phyloP scores from a whole-genome alignment of 306 rosid species.

The Crotalaria pallida region DNA sequence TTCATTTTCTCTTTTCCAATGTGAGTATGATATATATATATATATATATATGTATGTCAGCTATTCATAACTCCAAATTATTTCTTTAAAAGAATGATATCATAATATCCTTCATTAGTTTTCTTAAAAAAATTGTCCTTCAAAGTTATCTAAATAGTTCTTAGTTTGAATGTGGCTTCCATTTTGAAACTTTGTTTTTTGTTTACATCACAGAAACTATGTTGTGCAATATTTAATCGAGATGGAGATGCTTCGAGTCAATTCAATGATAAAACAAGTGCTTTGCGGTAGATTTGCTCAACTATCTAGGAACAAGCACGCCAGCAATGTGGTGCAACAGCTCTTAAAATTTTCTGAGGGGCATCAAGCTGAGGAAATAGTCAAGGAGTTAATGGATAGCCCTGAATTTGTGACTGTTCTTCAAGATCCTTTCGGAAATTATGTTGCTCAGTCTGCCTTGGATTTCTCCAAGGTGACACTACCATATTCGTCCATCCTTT shows the following conservation, averaged over 20 bases:
- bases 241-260: not conserved
- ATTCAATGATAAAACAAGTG: not conserved
- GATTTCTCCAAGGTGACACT: slow-evolving; percentile 16
- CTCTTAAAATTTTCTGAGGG: not conserved
- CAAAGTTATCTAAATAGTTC: not conserved
- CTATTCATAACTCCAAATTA: not conserved
- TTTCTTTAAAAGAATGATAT: not conserved
- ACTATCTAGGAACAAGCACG: slow-evolving; percentile 35
- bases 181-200: not conserved
- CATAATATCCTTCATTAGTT: not conserved
- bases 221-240: slow-evolving; percentile 32
- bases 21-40: not conserved
- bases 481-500: not conserved
- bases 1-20: not conserved
- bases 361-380: not conserved
- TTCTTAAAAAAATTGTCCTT: not conserved
- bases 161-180: not conserved
- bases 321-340: slow-evolving; percentile 45
- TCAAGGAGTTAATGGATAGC: slow-evolving; percentile 21
- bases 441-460: slow-evolving; percentile 40
- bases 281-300: slow-evolving; percentile 10
- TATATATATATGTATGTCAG: too few relatives aligned
- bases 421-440: slow-evolving; percentile 39
- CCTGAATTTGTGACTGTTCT: slow-evolving; percentile 13
- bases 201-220: slow-evolving; percentile 34